Conservation (phyloP, 495 filamentous ascomycete genomes). For the Chaetomium tenue region DNA sequence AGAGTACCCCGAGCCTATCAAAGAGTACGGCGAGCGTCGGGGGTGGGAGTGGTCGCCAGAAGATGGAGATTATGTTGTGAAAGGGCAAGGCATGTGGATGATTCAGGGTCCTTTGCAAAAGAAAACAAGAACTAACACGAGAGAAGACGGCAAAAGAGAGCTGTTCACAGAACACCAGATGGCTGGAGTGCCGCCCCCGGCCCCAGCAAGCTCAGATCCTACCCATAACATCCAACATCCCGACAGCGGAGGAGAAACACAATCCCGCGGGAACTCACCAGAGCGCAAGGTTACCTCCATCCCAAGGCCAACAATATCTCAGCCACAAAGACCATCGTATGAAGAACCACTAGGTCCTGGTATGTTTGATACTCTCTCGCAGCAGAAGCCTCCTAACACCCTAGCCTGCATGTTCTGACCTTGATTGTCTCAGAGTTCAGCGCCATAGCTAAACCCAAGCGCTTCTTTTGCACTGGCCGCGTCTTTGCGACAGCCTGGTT, state of each 20-base stretch:
- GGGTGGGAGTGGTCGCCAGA: conserved; percentile 19
- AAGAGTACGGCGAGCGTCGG: conserved; percentile 19
- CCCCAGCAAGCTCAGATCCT: not conserved
- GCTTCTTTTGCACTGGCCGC: conserved; percentile 43
- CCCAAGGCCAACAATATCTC: not conserved
- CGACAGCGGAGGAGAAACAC: not conserved
- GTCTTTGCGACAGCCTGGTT: conserved; percentile 41
- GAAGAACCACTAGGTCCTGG: conserved; percentile 17
- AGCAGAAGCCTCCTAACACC: not conserved
- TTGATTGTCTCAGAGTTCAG: conserved; percentile 23
- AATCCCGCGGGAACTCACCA: not conserved
- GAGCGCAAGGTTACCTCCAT: no score
- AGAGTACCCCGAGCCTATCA: conserved; percentile 2
- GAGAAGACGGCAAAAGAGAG: no score
- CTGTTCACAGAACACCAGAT: conserved; percentile 2
- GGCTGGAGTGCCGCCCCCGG: not conserved
- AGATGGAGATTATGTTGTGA: conserved; percentile 14
- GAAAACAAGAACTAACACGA: not conserved
- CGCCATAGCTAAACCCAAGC: conserved; percentile 36
- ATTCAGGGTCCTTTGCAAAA: not conserved
- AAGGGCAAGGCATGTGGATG: not conserved
- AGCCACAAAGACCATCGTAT: not conserved
- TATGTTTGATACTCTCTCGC: not conserved
- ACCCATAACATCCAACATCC: not conserved
- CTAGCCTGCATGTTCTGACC: not conserved